phyloP scores from a whole-genome alignment of 331 rosid genomes.

The Acacia concinna region DNA sequence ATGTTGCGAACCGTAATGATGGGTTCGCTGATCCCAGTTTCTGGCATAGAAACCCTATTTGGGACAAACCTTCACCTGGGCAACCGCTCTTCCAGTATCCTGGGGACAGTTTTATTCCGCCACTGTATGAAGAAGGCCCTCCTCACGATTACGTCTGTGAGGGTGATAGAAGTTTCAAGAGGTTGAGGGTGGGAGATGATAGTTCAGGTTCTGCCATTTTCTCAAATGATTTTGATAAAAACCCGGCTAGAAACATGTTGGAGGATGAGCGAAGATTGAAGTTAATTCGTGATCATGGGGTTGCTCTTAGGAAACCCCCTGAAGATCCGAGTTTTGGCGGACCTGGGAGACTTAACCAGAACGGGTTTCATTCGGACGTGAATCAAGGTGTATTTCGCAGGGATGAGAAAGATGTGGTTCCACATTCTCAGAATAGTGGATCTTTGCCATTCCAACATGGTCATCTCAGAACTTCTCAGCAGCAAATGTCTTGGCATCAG shows the following conservation, averaged over 20 bases:
- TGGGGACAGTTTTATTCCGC: slow-evolving; percentile 12
- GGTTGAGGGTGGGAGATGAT: slow-evolving; percentile 58
- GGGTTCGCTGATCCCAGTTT: slow-evolving; percentile 12
- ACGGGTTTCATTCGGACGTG: slow-evolving; percentile 31
- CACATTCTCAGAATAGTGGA: slow-evolving; percentile 16
- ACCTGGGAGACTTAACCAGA: slow-evolving; percentile 3
- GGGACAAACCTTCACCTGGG: slow-evolving; percentile 2
- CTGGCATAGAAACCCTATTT: slow-evolving; percentile 32
- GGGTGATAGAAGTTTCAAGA: slow-evolving; percentile 55
- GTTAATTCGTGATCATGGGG: slow-evolving; percentile 88
- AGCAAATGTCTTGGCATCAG: slow-evolving; percentile 14
- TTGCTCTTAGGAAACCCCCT: slow-evolving; percentile 23
- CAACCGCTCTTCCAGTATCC: background rate
- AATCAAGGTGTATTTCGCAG: background rate
- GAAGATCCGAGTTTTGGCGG: background rate
- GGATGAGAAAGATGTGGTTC: slow-evolving; percentile 13
- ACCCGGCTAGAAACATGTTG: slow-evolving; percentile 18
- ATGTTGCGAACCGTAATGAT: slow-evolving; percentile 2
- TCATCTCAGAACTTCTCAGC: slow-evolving; percentile 14
- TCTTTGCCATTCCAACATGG: background rate
- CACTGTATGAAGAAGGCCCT: slow-evolving; percentile 28
- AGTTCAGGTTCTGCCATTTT: slow-evolving; percentile 8
- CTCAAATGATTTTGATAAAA: slow-evolving; percentile 20
- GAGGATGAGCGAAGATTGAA: slow-evolving; percentile 74
- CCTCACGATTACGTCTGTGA: slow-evolving; percentile 42